These are phyloP conservation scores for Tricholoma matsutake DNA, from an alignment of 768 basidiomycete species.

Conservation along the genomic window DNA sequence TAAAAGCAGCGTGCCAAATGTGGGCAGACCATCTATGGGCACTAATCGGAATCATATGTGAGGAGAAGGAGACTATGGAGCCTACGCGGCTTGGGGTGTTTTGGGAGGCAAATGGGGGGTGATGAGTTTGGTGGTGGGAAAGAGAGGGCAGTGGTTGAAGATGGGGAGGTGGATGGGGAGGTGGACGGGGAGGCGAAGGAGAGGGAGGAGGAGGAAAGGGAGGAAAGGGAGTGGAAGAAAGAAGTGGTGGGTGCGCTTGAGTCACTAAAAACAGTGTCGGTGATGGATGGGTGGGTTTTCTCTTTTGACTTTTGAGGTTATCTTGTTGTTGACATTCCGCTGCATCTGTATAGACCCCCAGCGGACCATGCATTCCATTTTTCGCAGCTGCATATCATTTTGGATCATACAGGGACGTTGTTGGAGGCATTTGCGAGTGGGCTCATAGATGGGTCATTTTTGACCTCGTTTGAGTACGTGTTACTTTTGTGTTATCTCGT, in stretches of 20 bases:
- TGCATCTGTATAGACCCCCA: conserved; percentile 37
- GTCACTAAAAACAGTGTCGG: conserved; percentile 51
- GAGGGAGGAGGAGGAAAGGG: conserved; percentile 32
- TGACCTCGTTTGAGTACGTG: conserved; percentile 55
- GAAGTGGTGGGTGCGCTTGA: conserved; percentile 58
- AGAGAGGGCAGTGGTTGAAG: conserved; percentile 20
- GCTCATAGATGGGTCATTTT: conserved; percentile 49
- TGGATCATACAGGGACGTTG: conserved; percentile 63
- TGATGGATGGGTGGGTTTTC: conserved; percentile 57
- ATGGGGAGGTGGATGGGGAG: too few relatives aligned
- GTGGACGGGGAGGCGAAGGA: too few relatives aligned
- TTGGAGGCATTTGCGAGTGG: conserved; percentile 71
- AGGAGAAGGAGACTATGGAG: conserved; percentile 73
- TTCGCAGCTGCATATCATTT: conserved; percentile 76
- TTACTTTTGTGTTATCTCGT: not conserved
- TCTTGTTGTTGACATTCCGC: too few relatives aligned
- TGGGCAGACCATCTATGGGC: conserved; percentile 99
- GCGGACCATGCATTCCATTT: conserved; percentile 78
- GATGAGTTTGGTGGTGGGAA: conserved; percentile 52
- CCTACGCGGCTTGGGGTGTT: conserved; percentile 70
- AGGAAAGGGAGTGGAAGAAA: conserved; percentile 63
- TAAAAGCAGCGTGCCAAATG: conserved; percentile 74
- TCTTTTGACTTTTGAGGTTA: not conserved
- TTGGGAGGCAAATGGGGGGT: conserved; percentile 69
- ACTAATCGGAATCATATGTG: conserved; percentile 74